Base-by-base conservation (phyloP, 768 basidiomycete genomes). In the Russula foetens region DNA sequence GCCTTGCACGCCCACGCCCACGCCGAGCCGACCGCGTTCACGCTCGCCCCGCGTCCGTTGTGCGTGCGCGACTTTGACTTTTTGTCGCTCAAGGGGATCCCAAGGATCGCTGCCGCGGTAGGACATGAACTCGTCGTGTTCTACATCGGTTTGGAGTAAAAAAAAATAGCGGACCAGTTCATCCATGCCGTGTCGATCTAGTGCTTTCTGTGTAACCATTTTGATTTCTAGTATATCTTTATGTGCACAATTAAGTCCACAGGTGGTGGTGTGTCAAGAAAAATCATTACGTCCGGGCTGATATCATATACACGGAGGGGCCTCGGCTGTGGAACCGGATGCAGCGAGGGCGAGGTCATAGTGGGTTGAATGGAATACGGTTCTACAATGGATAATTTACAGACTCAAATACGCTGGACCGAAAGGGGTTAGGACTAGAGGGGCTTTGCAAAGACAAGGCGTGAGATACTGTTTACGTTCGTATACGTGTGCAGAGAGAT, bases 21-120 rank as follows among this genome's bases (percentile, higher is more conserved):
- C 50, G 78, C 84, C 26, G 80, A 83, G 59, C 87, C 88, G 28
- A 82, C 81, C 17, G 71, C 77, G 9, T 81, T 90, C 53, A 72
- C 72, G 45, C 68, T 92, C 56, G 78, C 79, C 28, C 76, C 82
- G 28, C 80, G 80, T 26, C 90, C 90, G 17, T 80, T 85, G 70
- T 76, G 78, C 62, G 75, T 90, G 35, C 79, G 80, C 54, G 85
- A 89, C 69, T 89, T 92, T 66, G 90, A 92, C 73, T 92, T 90
- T 72, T 72, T 92, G 52, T 77, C 79, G 3, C 62, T 78, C 26
- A 75, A 72, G 45, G 83, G 83, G 24, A 84, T 84, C 59, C 85
- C 85, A 46, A 75, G 83, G 33, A 79, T 92, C 57, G 90, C 80
- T 3, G 83, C 84, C 11, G 87, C 85, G 9, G 76, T 87, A 24